Base-by-base conservation (phyloP, 2,329 filamentous ascomycete species). In the Didymellaceae sp. region DNA sequence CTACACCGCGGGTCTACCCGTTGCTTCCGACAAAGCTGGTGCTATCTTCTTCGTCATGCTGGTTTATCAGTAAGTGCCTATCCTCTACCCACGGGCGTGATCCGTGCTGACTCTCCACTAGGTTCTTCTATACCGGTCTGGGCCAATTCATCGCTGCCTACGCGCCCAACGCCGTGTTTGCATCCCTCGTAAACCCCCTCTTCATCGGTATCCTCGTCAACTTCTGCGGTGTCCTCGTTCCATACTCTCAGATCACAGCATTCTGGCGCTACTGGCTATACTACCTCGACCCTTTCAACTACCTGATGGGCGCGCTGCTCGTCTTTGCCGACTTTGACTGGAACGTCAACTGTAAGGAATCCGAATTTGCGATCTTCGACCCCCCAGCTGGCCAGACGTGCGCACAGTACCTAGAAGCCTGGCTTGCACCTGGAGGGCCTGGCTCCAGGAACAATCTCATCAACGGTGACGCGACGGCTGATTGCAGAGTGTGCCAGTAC, bases 401-500 rank as follows among this genome's bases (percentile, higher is more conserved):
- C 53, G 76, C 65, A 0, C 68, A 81, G 2, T 90, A 89, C 57
- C 73, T 88, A 2, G 53, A 68, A 0, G 68, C 67, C 0, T 89
- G 85, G 57, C 61, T 85, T 38, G 45, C 72, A n/a, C n/a, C n/a
- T n/a, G n/a, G n/a, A 16, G 77, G 77, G 0, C 66, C 76, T 30
- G 84, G 83, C 0, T 20, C 42, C 2, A 33, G 45, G 20, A 58
- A 58, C 45, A 49, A 54, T 9, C 35, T 54, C 1, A 18, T 54
- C 40, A 89, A 89, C 60, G 84, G 86, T 0, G 77, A 83, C 3
- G 84, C 80, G 0, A 83, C 75, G 0, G 62, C 70, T 0, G 75
- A 68, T 0, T 90, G 87, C 66, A 70, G 71, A 31, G 85, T 89
- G 0, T 90, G 87, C 61, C 76, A 83, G 54, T 89, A 83, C 65